phyloP scores from a whole-genome alignment of 345 rosid genomes.

The Noccaea caerulescens region DNA sequence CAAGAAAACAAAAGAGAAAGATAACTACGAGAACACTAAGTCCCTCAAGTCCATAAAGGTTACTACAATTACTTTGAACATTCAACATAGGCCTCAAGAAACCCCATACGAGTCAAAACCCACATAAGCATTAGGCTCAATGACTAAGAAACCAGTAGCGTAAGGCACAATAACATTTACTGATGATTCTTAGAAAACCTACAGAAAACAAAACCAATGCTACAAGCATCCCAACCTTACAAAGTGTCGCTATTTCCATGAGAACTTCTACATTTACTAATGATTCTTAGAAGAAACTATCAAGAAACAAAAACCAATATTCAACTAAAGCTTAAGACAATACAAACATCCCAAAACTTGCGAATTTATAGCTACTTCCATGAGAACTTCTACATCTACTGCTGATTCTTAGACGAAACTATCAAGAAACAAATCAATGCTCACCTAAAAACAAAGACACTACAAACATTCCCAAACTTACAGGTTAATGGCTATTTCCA shows the following conservation, averaged over 20 bases:
- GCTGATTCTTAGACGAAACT: neutral
- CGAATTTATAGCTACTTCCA: neutral
- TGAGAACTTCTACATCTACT: neutral
- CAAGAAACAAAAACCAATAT: constrained; percentile 2
- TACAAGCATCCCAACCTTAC: neutral
- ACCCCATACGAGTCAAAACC: too few species aligned
- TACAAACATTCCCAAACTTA: neutral
- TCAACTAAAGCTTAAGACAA: neutral
- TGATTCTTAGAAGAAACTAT: neutral
- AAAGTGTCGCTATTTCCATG: neutral
- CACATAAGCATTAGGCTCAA: too few species aligned
- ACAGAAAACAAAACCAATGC: neutral
- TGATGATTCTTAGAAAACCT: constrained; percentile 1
- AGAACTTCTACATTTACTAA: neutral
- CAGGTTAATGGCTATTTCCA: neutral
- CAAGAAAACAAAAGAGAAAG: neutral
- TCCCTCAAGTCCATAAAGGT: neutral
- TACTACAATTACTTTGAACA: neutral
- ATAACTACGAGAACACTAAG: neutral
- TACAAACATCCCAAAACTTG: neutral
- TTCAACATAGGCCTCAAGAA: too few species aligned
- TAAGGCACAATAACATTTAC: neutral
- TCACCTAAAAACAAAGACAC: neutral
- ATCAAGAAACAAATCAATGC: constrained; percentile 2
- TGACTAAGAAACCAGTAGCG: too few species aligned